Conservation (phyloP, 768 basidiomycete species). For the Harrya chromipes region DNA sequence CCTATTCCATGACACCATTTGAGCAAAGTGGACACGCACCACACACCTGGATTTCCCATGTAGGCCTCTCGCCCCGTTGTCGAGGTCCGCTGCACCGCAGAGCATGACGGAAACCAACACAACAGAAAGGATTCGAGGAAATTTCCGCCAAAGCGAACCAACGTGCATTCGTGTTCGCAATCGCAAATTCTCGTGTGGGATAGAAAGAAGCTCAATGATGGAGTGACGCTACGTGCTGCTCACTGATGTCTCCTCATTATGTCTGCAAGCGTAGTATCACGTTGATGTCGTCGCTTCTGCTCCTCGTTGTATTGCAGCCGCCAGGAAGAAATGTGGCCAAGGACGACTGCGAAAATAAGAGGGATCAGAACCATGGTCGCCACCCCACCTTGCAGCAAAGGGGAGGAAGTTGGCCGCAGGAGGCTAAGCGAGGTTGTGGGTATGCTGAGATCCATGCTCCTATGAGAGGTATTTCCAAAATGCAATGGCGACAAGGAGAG, state of each 20-base stretch:
- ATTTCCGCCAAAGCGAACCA: conserved; percentile 20
- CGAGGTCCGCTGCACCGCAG: conserved; percentile 19
- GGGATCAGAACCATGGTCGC: conserved; percentile 15
- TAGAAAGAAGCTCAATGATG: conserved; percentile 14
- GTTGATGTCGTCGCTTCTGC: conserved; percentile 28
- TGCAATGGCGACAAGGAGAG: conserved; percentile 2
- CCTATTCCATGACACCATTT: conserved; percentile 11
- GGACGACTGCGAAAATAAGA: conserved; percentile 21
- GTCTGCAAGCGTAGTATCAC: conserved; percentile 25
- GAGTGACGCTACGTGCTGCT: conserved; percentile 14
- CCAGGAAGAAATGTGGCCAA: conserved; percentile 24
- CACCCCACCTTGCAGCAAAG: conserved; percentile 28
- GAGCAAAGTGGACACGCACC: conserved; percentile 18
- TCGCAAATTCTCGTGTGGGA: conserved; percentile 22
- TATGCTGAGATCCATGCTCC: conserved; percentile 20
- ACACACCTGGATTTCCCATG: conserved; percentile 23
- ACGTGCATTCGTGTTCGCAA: conserved; percentile 19
- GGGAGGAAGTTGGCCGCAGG: conserved; percentile 23
- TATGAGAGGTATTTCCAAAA: conserved; percentile 16
- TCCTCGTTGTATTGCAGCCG: conserved; percentile 20
- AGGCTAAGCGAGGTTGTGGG: conserved; percentile 26
- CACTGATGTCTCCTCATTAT: conserved; percentile 22
- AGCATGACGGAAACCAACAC: conserved; percentile 17
- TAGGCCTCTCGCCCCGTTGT: conserved; percentile 15
- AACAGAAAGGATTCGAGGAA: conserved; percentile 13